Evolutionary conservation across 2,329 filamentous ascomycete genomes (phyloP).

Genomic region (Elsinoe australis): DNA sequence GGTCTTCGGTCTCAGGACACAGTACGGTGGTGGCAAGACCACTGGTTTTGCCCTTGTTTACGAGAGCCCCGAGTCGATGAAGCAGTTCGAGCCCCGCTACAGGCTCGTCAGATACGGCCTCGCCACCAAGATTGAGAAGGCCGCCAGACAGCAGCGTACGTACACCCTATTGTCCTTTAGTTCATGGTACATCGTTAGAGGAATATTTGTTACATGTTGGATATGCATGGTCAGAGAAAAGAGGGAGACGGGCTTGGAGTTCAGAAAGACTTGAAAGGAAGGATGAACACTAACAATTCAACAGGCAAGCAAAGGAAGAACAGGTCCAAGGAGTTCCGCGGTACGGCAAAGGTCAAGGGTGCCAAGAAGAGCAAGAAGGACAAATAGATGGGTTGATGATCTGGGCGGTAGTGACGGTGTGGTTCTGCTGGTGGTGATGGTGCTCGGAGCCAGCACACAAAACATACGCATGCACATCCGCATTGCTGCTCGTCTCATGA

Average conservation of each 20-base stretch:
- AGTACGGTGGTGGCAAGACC: conserved; percentile 99
- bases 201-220: too few relatives aligned
- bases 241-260: too few relatives aligned
- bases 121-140: conserved; percentile 91
- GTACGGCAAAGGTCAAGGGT: conserved; percentile 97
- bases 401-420: background rate
- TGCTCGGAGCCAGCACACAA: conserved; percentile 1
- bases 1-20: conserved; percentile 96
- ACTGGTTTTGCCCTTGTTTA: conserved; percentile 98
- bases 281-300: conserved; percentile 21
- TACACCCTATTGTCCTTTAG: conserved; percentile 34
- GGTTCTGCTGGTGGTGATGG: conserved; percentile 7
- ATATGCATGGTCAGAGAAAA: too few relatives aligned
- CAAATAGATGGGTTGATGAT: conserved; percentile 28
- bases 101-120: conserved; percentile 88
- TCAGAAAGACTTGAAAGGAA: too few relatives aligned
- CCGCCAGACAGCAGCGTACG: conserved; percentile 98
- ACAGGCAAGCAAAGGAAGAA: conserved; percentile 99
- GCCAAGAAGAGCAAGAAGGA: conserved; percentile 81
- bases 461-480: conserved; percentile 15
- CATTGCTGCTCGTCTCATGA: conserved; percentile 6
- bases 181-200: too few relatives aligned
- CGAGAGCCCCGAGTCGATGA: conserved; percentile 95
- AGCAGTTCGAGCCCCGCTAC: conserved; percentile 99
- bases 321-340: conserved; percentile 96